These are phyloP conservation scores for Parastagonospora nodorum DNA, from an alignment of 2,329 filamentous ascomycete species.

Conservation along the genomic window DNA sequence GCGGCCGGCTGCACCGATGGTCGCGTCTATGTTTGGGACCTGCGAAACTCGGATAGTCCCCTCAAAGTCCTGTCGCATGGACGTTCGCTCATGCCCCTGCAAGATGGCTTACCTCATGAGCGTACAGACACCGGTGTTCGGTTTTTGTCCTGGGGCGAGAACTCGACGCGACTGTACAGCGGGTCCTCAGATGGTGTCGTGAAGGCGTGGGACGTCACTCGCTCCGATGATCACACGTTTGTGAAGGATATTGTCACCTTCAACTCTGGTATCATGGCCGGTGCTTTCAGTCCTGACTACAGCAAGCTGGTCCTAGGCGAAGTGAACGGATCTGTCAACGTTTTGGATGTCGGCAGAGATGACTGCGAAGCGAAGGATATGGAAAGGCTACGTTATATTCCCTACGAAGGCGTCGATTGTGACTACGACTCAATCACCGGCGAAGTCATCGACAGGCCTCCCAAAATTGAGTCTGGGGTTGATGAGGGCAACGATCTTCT, in stretches of 20 bases:
- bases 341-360: conserved; percentile 53
- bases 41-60: conserved; percentile 51
- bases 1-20: conserved; percentile 66
- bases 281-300: conserved; percentile 61
- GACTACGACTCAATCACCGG: background rate
- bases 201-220: conserved; percentile 64
- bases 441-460: background rate
- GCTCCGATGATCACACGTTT: conserved; percentile 56
- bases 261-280: conserved; percentile 62
- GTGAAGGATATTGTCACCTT: conserved; percentile 57
- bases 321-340: conserved; percentile 59
- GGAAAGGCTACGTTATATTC: conserved; percentile 34
- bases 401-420: conserved; percentile 19
- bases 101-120: conserved; percentile 52
- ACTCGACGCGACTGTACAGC: conserved; percentile 59
- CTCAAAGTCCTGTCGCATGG: conserved; percentile 60
- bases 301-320: conserved; percentile 63
- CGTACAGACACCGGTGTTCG: conserved; percentile 62
- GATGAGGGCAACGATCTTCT: conserved; percentile 36
- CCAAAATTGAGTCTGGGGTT: conserved; percentile 30
- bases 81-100: conserved; percentile 55
- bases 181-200: conserved; percentile 66
- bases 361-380: conserved; percentile 36
- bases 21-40: conserved; percentile 65
- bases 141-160: conserved; percentile 62